A percentile compares a stretch with the other conserved stretches of the same genome.
Conservation (phyloP, 768 basidiomycete genomes). For the Tulasnella sp. region DNA sequence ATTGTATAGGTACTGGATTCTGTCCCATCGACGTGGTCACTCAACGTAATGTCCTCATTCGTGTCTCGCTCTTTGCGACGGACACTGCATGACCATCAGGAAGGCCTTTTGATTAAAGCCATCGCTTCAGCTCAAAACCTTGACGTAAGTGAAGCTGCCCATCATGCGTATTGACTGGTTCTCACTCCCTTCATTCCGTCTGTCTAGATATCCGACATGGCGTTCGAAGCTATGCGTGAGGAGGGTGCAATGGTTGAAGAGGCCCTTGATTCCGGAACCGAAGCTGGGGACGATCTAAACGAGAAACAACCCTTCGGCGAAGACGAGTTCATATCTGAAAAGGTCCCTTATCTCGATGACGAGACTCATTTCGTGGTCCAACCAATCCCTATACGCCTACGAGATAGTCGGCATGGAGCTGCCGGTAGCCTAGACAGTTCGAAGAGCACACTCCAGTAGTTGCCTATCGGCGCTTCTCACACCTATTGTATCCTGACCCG, state of each 20-base stretch:
- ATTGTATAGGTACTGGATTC: slow-evolving; percentile 43
- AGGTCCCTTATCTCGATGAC: background rate
- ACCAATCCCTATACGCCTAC: background rate
- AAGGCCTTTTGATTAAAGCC: slow-evolving; percentile 66
- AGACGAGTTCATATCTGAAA: background rate
- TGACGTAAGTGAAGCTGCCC: slow-evolving; percentile 38
- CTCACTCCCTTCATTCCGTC: background rate
- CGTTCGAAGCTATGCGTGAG: slow-evolving; percentile 47
- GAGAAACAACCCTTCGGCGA: slow-evolving; percentile 18
- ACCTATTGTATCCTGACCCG: background rate
- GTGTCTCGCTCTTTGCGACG: slow-evolving; percentile 67
- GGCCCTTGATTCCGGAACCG: slow-evolving; percentile 29
- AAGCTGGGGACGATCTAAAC: slow-evolving; percentile 23
- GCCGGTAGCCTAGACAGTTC: background rate
- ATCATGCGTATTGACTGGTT: background rate
- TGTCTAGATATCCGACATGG: slow-evolving; percentile 42
- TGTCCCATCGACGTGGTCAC: slow-evolving; percentile 66
- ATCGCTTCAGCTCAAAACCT: slow-evolving; percentile 73
- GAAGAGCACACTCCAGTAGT: background rate
- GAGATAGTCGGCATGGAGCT: background rate
- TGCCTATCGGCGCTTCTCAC: background rate
- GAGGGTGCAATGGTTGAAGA: slow-evolving; percentile 62
- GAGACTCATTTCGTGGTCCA: background rate
- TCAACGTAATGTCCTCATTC: slow-evolving; percentile 62
- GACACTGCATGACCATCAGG: slow-evolving; percentile 55